These are phyloP conservation scores for Xylariales sp. DNA, from an alignment of 2,329 filamentous ascomycete species.

Conservation along the genomic window DNA sequence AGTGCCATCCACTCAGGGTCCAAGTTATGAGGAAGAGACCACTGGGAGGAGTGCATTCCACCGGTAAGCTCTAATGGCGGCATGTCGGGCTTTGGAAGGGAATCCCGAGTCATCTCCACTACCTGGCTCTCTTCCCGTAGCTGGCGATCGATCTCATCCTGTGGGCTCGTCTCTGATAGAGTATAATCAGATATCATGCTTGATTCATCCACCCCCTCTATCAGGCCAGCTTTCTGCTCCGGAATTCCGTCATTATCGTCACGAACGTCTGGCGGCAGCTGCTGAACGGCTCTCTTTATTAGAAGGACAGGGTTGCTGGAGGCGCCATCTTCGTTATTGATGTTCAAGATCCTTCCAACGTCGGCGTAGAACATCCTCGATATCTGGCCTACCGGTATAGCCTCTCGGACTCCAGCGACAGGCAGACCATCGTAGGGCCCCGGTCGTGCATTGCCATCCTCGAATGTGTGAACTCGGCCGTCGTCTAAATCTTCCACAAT, in stretches of 20 bases:
- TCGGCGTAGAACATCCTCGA: conserved; percentile 93
- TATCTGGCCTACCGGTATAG: conserved; percentile 54
- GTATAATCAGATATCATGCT: conserved; percentile 18
- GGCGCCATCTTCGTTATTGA: conserved; percentile 54
- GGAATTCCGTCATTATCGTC: background rate
- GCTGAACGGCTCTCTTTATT: conserved; percentile 63
- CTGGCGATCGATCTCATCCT: conserved; percentile 44
- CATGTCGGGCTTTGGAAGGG: background rate
- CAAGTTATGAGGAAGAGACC: conserved; percentile 66
- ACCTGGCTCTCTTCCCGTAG: conserved; percentile 32
- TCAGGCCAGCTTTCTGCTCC: conserved; percentile 21
- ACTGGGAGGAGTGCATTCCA: conserved; percentile 25
- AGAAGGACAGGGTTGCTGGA: conserved; percentile 70
- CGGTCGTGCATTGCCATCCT: conserved; percentile 23
- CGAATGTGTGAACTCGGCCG: conserved; percentile 45
- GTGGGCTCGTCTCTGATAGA: conserved; percentile 28
- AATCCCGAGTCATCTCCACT: conserved; percentile 1
- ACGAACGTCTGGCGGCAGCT: background rate
- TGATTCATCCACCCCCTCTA: conserved; percentile 11
- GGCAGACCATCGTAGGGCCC: conserved; percentile 35
- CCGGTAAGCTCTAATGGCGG: background rate
- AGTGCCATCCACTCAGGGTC: conserved; percentile 91
- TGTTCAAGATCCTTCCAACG: conserved; percentile 83
- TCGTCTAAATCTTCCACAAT: conserved; percentile 75
- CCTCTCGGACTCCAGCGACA: conserved; percentile 45